Evolutionary conservation across 768 basidiomycete genomes (phyloP).

Genomic region (Macrolepiota fuliginosa): DNA sequence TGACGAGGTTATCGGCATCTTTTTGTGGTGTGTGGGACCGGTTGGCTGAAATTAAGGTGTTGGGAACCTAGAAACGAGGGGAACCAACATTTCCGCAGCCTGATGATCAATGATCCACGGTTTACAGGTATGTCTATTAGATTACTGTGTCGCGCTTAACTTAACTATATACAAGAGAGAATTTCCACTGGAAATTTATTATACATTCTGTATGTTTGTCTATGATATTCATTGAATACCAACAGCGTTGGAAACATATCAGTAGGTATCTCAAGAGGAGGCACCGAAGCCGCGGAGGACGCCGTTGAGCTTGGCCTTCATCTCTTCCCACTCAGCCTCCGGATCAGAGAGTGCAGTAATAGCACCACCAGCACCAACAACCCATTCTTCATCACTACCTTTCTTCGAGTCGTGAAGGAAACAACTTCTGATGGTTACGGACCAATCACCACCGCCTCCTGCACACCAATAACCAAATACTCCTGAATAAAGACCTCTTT

Average conservation of each 20-base stretch:
- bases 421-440: constrained; percentile 91
- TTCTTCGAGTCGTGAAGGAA: constrained; percentile 57
- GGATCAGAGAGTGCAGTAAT: constrained; percentile 91
- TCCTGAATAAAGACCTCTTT: constrained; percentile 85
- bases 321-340: constrained; percentile 92
- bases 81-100: not conserved
- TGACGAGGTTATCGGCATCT: not conserved
- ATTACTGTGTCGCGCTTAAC: too few species aligned
- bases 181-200: not conserved
- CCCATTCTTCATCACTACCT: constrained; percentile 54
- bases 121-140: not conserved
- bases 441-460: constrained; percentile 88
- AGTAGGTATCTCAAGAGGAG: constrained; percentile 15
- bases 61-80: not conserved
- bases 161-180: not conserved
- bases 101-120: not conserved
- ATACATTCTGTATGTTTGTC: too few species aligned
- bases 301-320: constrained; percentile 81
- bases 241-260: too few species aligned
- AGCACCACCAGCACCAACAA: constrained; percentile 91
- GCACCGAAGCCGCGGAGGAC: constrained; percentile 64
- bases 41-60: not conserved
- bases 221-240: too few species aligned
- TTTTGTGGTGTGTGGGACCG: not conserved
- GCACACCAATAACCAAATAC: constrained; percentile 92